Base-by-base conservation (phyloP, 2,329 filamentous ascomycete species). In the Rhexocercosporidium sp. region DNA sequence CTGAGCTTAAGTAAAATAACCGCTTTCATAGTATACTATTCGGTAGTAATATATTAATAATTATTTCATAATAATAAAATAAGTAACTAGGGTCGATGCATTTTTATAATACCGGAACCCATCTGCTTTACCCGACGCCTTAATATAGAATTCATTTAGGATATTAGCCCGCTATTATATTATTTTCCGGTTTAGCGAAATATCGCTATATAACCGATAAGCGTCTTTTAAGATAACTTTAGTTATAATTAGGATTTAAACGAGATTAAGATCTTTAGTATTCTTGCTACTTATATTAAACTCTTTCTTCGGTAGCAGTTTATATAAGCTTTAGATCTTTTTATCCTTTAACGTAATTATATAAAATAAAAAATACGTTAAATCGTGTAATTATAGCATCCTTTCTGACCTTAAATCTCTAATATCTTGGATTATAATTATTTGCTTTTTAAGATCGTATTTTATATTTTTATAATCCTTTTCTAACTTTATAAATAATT, bases 241-340 rank as follows among this genome's bases (percentile, higher is more conserved):
- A n/a, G n/a, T n/a, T n/a, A n/a, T n/a, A n/a, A n/a, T n/a, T n/a
- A n/a, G n/a, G n/a, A n/a, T n/a, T n/a, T n/a, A n/a, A n/a, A n/a
- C n/a, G n/a, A n/a, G n/a, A n/a, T n/a, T n/a, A n/a, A n/a, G n/a
- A n/a, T n/a, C n/a, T n/a, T n/a, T 59, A 29, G 34, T 47, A 39
- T 69, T 18, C 3, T 56, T 51, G 29, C 1, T 31, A 31, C 29
- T 1, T 2, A 41, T 29, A 47, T 71, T 44, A 8, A 66, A 25
- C 37, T 66, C 63, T 57, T 66, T 66, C 62, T 69, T 66, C n/a
- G 8, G 29, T 60, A 18, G 65, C 29, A 67, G 62, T 56, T 69
- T 64, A 44, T 71, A 70, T 18, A 34, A 66, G 53, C 34, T 14
- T 62, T 25, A 53, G 39, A 69, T 67, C 66, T 69, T 54, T 29